A percentile compares a stretch with the other conserved stretches of the same genome.
phyloP scores from a whole-genome alignment of 2,329 filamentous ascomycete genomes.

The Alternaria dauci region DNA sequence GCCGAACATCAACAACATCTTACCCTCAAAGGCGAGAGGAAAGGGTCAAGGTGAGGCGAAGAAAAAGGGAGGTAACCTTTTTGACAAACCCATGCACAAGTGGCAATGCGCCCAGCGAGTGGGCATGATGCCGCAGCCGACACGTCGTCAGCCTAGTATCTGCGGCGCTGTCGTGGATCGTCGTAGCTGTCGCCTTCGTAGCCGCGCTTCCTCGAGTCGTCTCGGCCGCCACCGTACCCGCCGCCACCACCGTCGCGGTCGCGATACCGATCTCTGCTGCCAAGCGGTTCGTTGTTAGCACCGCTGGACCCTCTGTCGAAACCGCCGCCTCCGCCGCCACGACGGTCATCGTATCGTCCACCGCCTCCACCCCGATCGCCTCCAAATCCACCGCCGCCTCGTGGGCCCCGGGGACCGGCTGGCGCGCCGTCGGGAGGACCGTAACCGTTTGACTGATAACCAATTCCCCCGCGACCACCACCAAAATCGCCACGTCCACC shows the following conservation, averaged over 20 bases:
- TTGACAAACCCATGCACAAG: constrained; percentile 48
- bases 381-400: constrained; percentile 46
- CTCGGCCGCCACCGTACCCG: constrained; percentile 31
- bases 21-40: constrained; percentile 45
- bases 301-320: constrained; percentile 64
- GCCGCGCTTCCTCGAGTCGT: constrained; percentile 55
- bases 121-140: constrained; percentile 20
- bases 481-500: constrained; percentile 46
- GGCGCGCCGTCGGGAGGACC: constrained; percentile 58
- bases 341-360: constrained; percentile 24
- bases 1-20: constrained; percentile 36
- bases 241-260: constrained; percentile 37
- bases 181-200: constrained; percentile 82
- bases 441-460: constrained; percentile 55
- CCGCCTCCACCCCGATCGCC: constrained; percentile 40
- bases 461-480: constrained; percentile 57
- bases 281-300: constrained; percentile 85
- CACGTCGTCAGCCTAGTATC: constrained; percentile 59
- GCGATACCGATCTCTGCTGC: constrained; percentile 62
- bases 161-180: constrained; percentile 70
- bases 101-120: neutral
- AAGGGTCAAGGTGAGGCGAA: constrained; percentile 38
- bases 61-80: constrained; percentile 48
- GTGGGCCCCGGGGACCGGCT: constrained; percentile 56
- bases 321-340: constrained; percentile 27